A percentile compares a stretch with the other conserved stretches of the same genome.
Evolutionary conservation across 805 yeast species (phyloP).

Genomic region (Grigorovia humatica): DNA sequence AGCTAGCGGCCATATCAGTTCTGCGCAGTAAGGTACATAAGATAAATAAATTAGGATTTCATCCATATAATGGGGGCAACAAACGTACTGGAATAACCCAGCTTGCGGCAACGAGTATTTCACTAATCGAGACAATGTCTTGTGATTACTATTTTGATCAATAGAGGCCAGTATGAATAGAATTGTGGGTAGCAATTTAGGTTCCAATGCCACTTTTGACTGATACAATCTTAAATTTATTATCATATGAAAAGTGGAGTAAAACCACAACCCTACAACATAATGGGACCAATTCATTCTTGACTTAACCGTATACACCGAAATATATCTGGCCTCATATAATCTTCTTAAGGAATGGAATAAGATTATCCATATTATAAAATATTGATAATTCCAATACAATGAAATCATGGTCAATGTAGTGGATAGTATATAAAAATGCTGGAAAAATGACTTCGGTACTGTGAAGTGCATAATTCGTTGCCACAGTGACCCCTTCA

Average conservation of each 20-base stretch:
- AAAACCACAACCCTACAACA: constrained; percentile 52
- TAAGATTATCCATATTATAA: constrained; percentile 23
- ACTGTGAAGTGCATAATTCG: constrained; percentile 33
- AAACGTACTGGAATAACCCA: constrained; percentile 39
- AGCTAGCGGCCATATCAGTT: constrained; percentile 16
- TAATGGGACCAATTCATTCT: constrained; percentile 60
- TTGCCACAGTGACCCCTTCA: constrained; percentile 1
- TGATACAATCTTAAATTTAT: constrained; percentile 23
- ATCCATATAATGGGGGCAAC: constrained; percentile 63
- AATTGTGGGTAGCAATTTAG: constrained; percentile 14
- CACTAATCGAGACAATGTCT: constrained; percentile 35
- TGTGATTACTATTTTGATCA: constrained; percentile 36
- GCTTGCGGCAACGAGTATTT: constrained; percentile 49
- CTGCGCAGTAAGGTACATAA: constrained; percentile 12
- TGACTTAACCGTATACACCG: constrained; percentile 37
- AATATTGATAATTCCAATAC: constrained; percentile 4
- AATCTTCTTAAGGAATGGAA: constrained; percentile 48
- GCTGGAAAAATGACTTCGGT: constrained; percentile 53
- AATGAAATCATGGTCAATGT: constrained; percentile 21
- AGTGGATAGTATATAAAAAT: constrained; percentile 46
- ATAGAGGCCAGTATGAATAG: constrained; percentile 18
- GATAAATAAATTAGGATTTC: constrained; percentile 48
- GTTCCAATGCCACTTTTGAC: constrained; percentile 5
- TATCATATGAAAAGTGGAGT: constrained; percentile 37
- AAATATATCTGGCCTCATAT: constrained; percentile 43